Evolutionary conservation across 129 eudicot genomes (phyloP).

Genomic region (Centaurea solstitialis): DNA sequence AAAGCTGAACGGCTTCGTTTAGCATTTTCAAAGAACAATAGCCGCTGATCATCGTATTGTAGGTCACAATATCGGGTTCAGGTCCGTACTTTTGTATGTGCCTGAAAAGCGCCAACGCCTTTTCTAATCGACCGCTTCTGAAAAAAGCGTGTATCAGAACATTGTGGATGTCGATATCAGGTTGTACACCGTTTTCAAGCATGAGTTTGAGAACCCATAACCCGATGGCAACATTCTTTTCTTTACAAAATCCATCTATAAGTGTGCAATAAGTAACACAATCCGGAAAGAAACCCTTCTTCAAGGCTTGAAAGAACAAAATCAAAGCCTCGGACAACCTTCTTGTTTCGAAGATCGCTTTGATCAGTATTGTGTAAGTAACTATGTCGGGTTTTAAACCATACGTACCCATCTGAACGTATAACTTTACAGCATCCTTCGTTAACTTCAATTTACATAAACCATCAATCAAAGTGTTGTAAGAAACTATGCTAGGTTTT

Average conservation of each 20-base stretch:
- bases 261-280: constrained; percentile 63
- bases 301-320: constrained; percentile 53
- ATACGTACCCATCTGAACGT: constrained; percentile 39
- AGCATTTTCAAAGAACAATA: constrained; percentile 48
- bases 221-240: constrained; percentile 39
- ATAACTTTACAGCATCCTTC: constrained; percentile 48
- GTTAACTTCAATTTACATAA: constrained; percentile 49
- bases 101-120: constrained; percentile 43
- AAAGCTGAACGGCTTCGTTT: constrained; percentile 49
- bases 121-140: constrained; percentile 21
- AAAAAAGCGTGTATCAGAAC: constrained; percentile 47
- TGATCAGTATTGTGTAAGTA: constrained; percentile 61
- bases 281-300: constrained; percentile 48
- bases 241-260: constrained; percentile 58
- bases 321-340: constrained; percentile 35
- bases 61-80: constrained; percentile 71
- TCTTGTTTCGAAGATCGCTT: constrained; percentile 42
- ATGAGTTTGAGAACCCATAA: constrained; percentile 49
- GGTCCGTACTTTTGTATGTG: constrained; percentile 48
- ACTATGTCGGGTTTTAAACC: constrained; percentile 48
- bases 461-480: constrained; percentile 60
- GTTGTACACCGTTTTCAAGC: constrained; percentile 43
- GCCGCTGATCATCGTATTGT: constrained; percentile 68
- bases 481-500: constrained; percentile 36
- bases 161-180: constrained; percentile 58